Base-by-base conservation (phyloP, 169 alveolate genomes). In the Pseudocohnilembus persalinus region DNA sequence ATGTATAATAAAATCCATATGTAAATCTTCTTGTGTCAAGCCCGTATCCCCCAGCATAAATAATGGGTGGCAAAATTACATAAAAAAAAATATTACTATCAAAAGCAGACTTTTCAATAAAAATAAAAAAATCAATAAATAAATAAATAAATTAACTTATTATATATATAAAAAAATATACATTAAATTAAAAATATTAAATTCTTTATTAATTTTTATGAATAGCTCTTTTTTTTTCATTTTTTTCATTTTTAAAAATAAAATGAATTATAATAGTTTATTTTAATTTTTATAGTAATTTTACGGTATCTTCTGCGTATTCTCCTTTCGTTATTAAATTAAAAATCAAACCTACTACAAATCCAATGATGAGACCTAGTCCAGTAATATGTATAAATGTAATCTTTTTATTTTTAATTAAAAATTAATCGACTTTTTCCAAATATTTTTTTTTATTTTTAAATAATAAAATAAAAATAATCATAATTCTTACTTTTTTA, bases 41-140 rank as follows among this genome's bases (percentile, higher is more conserved):
- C 86, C 91, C 91, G 85, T 87, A 93, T 27, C 96, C 96, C 29
- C 95, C 93, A 15, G 94, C 89, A 76, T 91, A 93, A 0, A 93
- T 90, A 29, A 93, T 93, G 25, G 95, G 94, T 33, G 96, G 96
- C 35, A 93, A 82, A 34, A 91, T 84, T 29, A 93, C 84, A 77
- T 93, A 89, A 84, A 93, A 93, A 84, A 93, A 93, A 77, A 91
- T 77, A 73, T 91, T 88, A 80, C 90, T 94, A 87, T 91, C 88
- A 83, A 93, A 93, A 27, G 77, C 80, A 31, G 90, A 33, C 77
- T 85, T 77, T 4, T 20, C 26, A 27, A n/a, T n/a, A n/a, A n/a
- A n/a, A n/a, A n/a, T n/a, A n/a, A n/a, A n/a, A n/a, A n/a, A n/a
- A n/a, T n/a, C n/a, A n/a, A n/a, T n/a, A n/a, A n/a, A n/a, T n/a